These are phyloP conservation scores for Sugiyamaella qingdaonensis DNA, from an alignment of 805 yeast species.

Conservation along the genomic window DNA sequence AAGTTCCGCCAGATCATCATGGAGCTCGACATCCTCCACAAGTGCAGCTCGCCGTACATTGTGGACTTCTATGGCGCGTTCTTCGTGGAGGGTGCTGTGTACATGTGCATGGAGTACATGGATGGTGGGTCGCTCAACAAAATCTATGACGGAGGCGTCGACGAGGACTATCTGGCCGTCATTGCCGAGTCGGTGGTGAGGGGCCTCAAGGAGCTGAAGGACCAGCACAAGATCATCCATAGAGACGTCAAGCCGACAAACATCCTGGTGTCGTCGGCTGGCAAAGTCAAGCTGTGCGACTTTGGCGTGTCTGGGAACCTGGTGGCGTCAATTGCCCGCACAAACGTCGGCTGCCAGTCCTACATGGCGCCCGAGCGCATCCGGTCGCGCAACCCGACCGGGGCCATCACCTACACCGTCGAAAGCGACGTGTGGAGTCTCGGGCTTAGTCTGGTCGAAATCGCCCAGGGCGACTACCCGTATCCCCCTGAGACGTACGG, in stretches of 20 bases:
- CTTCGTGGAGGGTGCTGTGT: conserved; percentile 95
- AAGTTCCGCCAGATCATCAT: conserved; percentile 90
- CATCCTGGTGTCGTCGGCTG: conserved; percentile 73
- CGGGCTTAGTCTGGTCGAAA: conserved; percentile 85
- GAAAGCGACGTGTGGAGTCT: conserved; percentile 96
- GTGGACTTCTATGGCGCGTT: conserved; percentile 98
- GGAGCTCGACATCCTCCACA: conserved; percentile 93
- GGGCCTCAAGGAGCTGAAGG: conserved; percentile 82
- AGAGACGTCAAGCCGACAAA: conserved; percentile 97
- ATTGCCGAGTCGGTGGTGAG: conserved; percentile 74
- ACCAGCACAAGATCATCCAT: conserved; percentile 86
- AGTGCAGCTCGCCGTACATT: conserved; percentile 83
- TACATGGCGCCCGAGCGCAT: conserved; percentile 99
- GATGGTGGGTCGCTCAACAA: conserved; percentile 93
- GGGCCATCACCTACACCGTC: conserved; percentile 57
- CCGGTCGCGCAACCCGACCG: conserved; percentile 41
- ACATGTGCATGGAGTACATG: conserved; percentile 98
- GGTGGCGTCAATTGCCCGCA: conserved; percentile 90
- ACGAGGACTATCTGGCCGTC: conserved; percentile 74
- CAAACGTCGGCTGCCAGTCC: conserved; percentile 96
- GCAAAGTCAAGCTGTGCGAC: conserved; percentile 90
- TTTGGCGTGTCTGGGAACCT: conserved; percentile 95
- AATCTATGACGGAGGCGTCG: conserved; percentile 70
- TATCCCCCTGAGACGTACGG: conserved; percentile 91
- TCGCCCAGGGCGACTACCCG: conserved; percentile 90